Evolutionary conservation across 306 rosid species (phyloP).

Genomic region (Pachyrhizus erosus): DNA sequence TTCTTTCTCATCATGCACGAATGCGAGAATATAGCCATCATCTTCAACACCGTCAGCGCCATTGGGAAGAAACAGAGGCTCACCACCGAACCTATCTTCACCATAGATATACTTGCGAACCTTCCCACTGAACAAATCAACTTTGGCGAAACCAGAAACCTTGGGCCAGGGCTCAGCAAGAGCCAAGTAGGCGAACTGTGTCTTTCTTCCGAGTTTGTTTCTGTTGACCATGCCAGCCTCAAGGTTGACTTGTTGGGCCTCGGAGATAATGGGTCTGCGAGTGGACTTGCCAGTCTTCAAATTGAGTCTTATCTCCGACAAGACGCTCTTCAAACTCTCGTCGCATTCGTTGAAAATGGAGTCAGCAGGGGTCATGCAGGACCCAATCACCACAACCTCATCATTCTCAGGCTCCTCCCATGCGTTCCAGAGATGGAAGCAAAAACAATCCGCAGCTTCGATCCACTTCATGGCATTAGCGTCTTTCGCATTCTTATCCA

Average conservation of each 20-base stretch:
- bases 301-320: conserved; percentile 84
- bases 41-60: conserved; percentile 45
- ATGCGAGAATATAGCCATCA: conserved; percentile 78
- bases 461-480: conserved; percentile 67
- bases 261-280: conserved; percentile 58
- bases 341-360: conserved; percentile 96
- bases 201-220: conserved; percentile 71
- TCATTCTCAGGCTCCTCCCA: conserved; percentile 80
- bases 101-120: conserved; percentile 69
- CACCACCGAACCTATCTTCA: conserved; percentile 73
- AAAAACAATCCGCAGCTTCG: conserved; percentile 87
- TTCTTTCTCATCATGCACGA: conserved; percentile 89
- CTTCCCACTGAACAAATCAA: conserved; percentile 67
- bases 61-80: conserved; percentile 84
- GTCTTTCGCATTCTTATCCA: conserved; percentile 68
- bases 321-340: conserved; percentile 66
- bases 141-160: conserved; percentile 92
- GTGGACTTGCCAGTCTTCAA: conserved; percentile 74
- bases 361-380: conserved; percentile 95
- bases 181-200: conserved; percentile 78
- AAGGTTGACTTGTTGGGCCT: conserved; percentile 66
- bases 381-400: conserved; percentile 87
- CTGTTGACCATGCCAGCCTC: conserved; percentile 99
- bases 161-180: conserved; percentile 98
- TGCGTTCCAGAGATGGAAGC: conserved; percentile 96